Base-by-base conservation (phyloP, 2,329 filamentous ascomycete genomes). In the Plenodomus lindquistii region DNA sequence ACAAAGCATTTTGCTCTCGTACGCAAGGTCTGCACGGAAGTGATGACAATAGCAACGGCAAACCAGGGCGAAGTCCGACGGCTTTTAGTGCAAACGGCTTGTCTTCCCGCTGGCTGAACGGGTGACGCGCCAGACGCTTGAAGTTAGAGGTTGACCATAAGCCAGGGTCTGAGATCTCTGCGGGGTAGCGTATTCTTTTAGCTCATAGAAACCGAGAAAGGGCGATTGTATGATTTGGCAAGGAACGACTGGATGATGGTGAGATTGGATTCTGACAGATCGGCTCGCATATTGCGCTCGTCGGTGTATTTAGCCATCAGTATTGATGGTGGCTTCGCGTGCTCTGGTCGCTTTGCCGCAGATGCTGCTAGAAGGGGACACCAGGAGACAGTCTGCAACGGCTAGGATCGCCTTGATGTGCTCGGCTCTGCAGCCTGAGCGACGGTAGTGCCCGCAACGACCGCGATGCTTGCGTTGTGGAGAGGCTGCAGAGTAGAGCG, bases 181-280 rank as follows among this genome's bases (percentile, higher is more conserved):
- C 66, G 67, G 68, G 68, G 68, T 69, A 70, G 58, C 59, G 52
- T 54, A 57, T 58, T 57, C 31, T 7, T 18, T 66, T 70, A 65
- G 65, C 59, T 64, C 45, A 62, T 52, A 53, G 50, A 63, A 60
- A 63, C 57, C 44, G 53, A 52, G 52, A 48, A 53, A 44, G 40
- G 37, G 43, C 44, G 39, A 38, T 36, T 44, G 19, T 24, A 43
- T 22, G 46, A 43, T 19, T 41, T 19, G 19, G 42, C 20, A 37
- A 42, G 27, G 13, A 22, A 13, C 11, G 27, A 31, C 15, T 24
- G 27, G 27, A 31, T 31, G 9, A 4, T 31, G 27, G 27, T 15
- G 11, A 31, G 27, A 31, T 31, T 31, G 27, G 27, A 31, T 31
- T 13, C 9, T 31, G 27, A 31, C 15, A 31, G 18, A 42, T 34